A percentile compares a stretch with the other conserved stretches of the same genome.
phyloP scores from a whole-genome alignment of 257 asterid species.

The Fraxinus americana region DNA sequence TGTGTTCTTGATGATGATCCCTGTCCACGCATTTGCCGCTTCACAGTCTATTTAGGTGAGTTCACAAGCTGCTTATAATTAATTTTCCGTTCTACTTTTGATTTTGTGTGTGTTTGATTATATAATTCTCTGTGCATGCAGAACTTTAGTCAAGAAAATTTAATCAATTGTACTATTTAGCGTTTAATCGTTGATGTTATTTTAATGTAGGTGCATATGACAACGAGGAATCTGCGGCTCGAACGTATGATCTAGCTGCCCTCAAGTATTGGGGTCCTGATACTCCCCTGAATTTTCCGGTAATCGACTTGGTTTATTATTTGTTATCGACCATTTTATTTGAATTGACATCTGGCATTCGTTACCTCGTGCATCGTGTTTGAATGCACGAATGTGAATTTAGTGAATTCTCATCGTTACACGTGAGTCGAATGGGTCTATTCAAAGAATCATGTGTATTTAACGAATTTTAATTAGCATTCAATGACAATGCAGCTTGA shows the following conservation, averaged over 20 bases:
- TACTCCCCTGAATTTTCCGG: constrained; percentile 70
- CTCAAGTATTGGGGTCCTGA: constrained; percentile 88
- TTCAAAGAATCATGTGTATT: not conserved
- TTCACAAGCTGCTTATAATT: not conserved
- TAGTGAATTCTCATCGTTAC: not conserved
- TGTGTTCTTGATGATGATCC: constrained; percentile 47
- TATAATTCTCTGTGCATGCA: too few species aligned
- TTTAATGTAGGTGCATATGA: constrained; percentile 77
- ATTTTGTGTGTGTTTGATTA: not conserved
- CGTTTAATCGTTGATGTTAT: constrained; percentile 1
- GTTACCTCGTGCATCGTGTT: not conserved
- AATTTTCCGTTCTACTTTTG: not conserved
- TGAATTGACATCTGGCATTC: not conserved
- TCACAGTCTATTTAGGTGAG: constrained; percentile 89
- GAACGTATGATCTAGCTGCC: constrained; percentile 92
- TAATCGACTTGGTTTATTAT: constrained; percentile 13
- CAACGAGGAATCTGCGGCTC: constrained; percentile 81
- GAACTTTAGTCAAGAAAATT: constrained; percentile 4
- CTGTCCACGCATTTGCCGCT: constrained; percentile 49
- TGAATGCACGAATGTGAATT: not conserved
- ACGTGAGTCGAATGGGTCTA: not conserved
- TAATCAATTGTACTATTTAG: not conserved
- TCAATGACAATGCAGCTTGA: constrained; percentile 49
- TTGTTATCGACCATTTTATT: not conserved
- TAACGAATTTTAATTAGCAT: not conserved